Percentiles rank a stretch among this genome's conserved stretches.
phyloP scores from a whole-genome alignment of 2,329 filamentous ascomycete species.

The Phaeomoniella chlamydospora region DNA sequence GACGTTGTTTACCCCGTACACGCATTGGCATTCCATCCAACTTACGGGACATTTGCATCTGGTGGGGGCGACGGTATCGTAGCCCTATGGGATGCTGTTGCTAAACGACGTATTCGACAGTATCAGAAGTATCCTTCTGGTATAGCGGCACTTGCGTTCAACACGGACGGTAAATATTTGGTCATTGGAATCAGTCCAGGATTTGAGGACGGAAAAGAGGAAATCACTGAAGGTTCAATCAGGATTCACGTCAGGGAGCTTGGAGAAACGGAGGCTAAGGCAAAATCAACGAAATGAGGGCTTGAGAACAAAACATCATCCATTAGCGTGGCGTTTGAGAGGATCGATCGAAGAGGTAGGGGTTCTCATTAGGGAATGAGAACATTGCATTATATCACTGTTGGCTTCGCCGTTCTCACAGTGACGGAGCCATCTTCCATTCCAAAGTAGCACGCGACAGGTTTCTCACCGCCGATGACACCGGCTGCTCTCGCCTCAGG shows the following conservation, averaged over 20 bases:
- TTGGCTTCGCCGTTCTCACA: constrained; percentile 28
- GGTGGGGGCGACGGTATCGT: constrained; percentile 84
- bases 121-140: constrained; percentile 74
- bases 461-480: constrained; percentile 66
- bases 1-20: constrained; percentile 90
- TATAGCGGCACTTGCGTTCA: constrained; percentile 66
- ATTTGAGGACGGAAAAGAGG: constrained; percentile 76
- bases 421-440: constrained; percentile 62
- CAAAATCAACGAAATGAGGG: constrained; percentile 57
- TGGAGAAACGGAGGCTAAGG: constrained; percentile 74
- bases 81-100: constrained; percentile 83
- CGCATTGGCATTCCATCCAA: constrained; percentile 73
- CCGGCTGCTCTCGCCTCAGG: constrained; percentile 48
- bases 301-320: no score
- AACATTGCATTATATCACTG: background rate
- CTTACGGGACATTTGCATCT: constrained; percentile 71
- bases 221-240: constrained; percentile 54
- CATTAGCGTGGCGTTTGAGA: constrained; percentile 1
- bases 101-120: constrained; percentile 77
- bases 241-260: constrained; percentile 73
- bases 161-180: constrained; percentile 59
- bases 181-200: constrained; percentile 73
- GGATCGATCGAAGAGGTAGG: background rate
- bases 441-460: constrained; percentile 88
- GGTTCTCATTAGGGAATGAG: no score